Evolutionary conservation across 2,329 filamentous ascomycete genomes (phyloP).

Genomic region (Phyllosticta capitalensis): DNA sequence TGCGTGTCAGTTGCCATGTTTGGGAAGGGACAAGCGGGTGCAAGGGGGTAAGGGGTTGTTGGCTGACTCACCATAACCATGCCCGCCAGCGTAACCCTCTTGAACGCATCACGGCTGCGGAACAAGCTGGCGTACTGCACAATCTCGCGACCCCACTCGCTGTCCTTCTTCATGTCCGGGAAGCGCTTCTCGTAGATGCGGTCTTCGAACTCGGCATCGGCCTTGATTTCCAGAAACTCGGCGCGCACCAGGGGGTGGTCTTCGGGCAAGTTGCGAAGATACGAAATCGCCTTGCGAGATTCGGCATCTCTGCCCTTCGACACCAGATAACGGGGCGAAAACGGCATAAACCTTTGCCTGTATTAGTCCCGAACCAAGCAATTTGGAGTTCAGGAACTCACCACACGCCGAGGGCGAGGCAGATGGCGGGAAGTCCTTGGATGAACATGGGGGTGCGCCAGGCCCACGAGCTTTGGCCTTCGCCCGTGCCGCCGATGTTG

Average conservation of each 20-base stretch:
- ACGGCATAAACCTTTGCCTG: constrained; percentile 27
- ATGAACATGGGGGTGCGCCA: constrained; percentile 40
- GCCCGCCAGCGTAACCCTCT: constrained; percentile 41
- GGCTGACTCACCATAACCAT: constrained; percentile 57
- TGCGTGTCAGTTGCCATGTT: constrained; percentile 35
- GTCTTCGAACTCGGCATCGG: constrained; percentile 12
- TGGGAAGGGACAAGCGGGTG: constrained; percentile 17
- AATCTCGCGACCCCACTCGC: neutral
- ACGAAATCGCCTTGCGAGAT: constrained; percentile 18
- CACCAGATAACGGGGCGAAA: constrained; percentile 25
- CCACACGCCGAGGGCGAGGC: constrained; percentile 21
- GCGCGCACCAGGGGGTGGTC: constrained; percentile 11
- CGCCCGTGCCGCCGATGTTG: constrained; percentile 26
- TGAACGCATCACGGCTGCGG: constrained; percentile 41
- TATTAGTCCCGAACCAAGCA: too few relatives aligned
- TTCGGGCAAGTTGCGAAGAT: constrained; percentile 17
- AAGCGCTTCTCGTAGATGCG: constrained; percentile 5
- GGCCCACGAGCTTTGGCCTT: constrained; percentile 31
- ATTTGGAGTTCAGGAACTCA: too few relatives aligned
- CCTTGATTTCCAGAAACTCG: constrained; percentile 15
- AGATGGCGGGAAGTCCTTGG: constrained; percentile 30
- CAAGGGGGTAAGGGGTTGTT: neutral
- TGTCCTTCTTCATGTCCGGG: constrained; percentile 45
- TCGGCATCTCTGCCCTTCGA: constrained; percentile 22
- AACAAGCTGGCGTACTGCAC: constrained; percentile 33